Conservation (phyloP, 2,329 filamentous ascomycete genomes). For the Didymosphaeria variabile region DNA sequence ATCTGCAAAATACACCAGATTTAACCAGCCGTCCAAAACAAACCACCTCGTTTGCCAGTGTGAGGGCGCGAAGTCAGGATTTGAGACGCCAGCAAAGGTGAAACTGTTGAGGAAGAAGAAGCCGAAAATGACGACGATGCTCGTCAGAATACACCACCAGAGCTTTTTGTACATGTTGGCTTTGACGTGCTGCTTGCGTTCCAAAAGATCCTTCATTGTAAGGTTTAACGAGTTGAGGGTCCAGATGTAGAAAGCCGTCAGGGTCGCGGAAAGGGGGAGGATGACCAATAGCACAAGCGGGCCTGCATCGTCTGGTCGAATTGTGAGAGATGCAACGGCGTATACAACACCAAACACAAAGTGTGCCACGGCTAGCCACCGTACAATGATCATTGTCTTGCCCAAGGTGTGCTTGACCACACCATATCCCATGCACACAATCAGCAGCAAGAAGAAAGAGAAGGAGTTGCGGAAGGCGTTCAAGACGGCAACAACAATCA, state of each 20-base stretch:
- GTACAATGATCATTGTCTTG: constrained; percentile 92
- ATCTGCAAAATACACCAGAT: constrained; percentile 93
- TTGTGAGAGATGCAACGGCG: constrained; percentile 84
- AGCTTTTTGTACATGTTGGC: constrained; percentile 97
- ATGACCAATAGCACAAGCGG: constrained; percentile 93
- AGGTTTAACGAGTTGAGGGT: constrained; percentile 93
- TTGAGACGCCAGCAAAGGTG: constrained; percentile 84
- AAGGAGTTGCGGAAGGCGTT: constrained; percentile 97
- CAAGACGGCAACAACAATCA: constrained; percentile 90
- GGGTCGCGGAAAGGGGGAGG: constrained; percentile 85
- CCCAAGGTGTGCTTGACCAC: constrained; percentile 95
- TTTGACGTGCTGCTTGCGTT: constrained; percentile 93
- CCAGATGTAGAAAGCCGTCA: constrained; percentile 99
- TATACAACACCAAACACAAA: constrained; percentile 96
- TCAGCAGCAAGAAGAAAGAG: constrained; percentile 96
- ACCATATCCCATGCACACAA: constrained; percentile 99
- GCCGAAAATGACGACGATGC: constrained; percentile 93
- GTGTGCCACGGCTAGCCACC: constrained; percentile 88
- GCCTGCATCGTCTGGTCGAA: constrained; percentile 88
- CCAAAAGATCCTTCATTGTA: constrained; percentile 94
- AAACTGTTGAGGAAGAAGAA: constrained; percentile 99
- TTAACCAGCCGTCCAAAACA: constrained; percentile 95
- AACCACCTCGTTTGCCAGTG: constrained; percentile 99
- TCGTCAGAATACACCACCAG: constrained; percentile 95
- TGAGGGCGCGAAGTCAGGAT: constrained; percentile 90